phyloP scores from a whole-genome alignment of 441 rosid genomes.

The Pelargonium australe region DNA sequence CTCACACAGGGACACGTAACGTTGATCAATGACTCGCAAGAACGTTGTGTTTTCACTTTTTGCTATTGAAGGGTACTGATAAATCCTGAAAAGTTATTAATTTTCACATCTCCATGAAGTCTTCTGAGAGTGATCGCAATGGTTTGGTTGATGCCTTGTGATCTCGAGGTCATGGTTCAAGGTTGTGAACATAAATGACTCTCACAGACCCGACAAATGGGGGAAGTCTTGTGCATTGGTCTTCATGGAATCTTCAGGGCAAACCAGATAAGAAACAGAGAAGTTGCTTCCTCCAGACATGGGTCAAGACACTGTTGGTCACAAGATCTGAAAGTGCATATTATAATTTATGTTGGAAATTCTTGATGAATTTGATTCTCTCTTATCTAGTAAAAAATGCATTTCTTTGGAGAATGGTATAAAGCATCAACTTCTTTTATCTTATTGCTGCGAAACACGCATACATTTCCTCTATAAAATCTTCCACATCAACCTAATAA shows the following conservation, averaged over 20 bases:
- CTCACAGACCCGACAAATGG: no score
- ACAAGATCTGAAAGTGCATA: no score
- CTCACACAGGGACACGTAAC: neutral
- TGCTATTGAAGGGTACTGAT: neutral
- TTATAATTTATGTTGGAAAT: neutral
- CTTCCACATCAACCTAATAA: neutral
- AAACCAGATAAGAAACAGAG: neutral
- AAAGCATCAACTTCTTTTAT: neutral
- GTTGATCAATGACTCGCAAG: neutral
- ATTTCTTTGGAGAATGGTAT: neutral
- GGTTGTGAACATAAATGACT: no score
- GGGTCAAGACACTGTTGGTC: neutral
- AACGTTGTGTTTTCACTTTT: neutral
- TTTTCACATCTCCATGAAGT: neutral
- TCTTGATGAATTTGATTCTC: neutral
- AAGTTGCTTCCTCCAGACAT: neutral
- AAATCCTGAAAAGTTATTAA: neutral
- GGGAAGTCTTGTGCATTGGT: no score
- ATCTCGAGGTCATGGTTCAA: no score
- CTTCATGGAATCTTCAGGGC: neutral
- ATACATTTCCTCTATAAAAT: constrained; percentile 1
- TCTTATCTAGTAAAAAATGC: neutral
- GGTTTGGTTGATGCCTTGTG: no score
- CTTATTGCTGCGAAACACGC: neutral
- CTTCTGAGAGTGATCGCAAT: neutral